These are phyloP conservation scores for Cubamyces lactineus DNA, from an alignment of 768 basidiomycete genomes.

Conservation along the genomic window DNA sequence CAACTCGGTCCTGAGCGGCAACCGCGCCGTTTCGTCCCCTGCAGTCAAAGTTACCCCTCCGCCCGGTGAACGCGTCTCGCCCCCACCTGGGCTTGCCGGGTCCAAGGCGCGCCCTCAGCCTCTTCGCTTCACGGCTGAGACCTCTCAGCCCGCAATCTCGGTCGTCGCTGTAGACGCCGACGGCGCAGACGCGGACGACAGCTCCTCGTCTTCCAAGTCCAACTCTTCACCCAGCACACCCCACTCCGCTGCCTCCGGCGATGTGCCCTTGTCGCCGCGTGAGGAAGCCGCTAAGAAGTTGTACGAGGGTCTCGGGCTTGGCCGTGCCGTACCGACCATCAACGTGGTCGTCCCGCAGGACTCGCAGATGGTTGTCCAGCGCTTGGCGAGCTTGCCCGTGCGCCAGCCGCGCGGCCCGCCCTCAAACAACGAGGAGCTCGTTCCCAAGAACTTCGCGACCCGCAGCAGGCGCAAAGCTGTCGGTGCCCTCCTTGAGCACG, in stretches of 20 bases:
- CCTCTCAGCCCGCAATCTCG: slow-evolving; percentile 46
- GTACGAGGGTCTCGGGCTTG: slow-evolving; percentile 88
- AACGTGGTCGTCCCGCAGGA: slow-evolving; percentile 44
- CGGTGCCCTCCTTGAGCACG: slow-evolving; percentile 79
- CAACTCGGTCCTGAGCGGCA: slow-evolving; percentile 70
- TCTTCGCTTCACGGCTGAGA: slow-evolving; percentile 41
- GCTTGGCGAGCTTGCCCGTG: slow-evolving; percentile 68
- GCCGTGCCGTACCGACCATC: slow-evolving; percentile 56
- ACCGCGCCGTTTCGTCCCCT: slow-evolving; percentile 54
- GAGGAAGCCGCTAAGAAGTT: slow-evolving; percentile 87
- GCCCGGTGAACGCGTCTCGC: slow-evolving; percentile 59
- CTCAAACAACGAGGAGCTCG: slow-evolving; percentile 82
- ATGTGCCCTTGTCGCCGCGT: slow-evolving; percentile 69
- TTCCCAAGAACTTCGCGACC: slow-evolving; percentile 87
- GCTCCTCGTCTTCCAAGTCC: slow-evolving; percentile 56
- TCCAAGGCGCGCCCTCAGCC: slow-evolving; percentile 63
- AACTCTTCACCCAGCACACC: slow-evolving; percentile 76
- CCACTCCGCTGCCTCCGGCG: slow-evolving; percentile 62
- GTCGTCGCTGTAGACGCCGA: slow-evolving; percentile 56
- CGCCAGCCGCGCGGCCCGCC: slow-evolving; percentile 91
- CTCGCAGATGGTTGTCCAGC: slow-evolving; percentile 43
- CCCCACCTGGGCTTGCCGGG: slow-evolving; percentile 43
- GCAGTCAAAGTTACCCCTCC: slow-evolving; percentile 74
- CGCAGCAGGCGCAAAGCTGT: slow-evolving; percentile 85
- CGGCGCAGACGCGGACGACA: slow-evolving; percentile 53